These are phyloP conservation scores for Paecilomyces sp. DNA, from an alignment of 2,329 filamentous ascomycete species.

Conservation along the genomic window DNA sequence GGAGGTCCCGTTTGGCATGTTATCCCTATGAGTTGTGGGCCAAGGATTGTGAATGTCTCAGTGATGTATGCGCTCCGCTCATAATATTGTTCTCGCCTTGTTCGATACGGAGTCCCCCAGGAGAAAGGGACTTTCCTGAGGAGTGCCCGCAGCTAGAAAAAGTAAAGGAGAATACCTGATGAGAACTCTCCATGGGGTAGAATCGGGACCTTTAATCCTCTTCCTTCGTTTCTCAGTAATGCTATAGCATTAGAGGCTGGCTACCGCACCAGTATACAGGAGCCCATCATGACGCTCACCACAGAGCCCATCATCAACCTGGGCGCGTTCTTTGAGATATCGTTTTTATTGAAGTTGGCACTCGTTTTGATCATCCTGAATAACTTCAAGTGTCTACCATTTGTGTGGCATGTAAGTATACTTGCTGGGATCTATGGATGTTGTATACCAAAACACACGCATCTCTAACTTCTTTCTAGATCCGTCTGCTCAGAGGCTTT, in stretches of 20 bases:
- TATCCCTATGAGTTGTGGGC: neutral
- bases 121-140: neutral
- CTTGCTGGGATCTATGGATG: neutral
- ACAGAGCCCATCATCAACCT: slow-evolving; percentile 5
- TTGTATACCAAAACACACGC: neutral
- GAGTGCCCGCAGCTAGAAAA: neutral
- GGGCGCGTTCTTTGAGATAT: slow-evolving; percentile 2
- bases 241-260: neutral
- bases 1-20: neutral
- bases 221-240: neutral
- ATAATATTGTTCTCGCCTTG: neutral
- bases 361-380: slow-evolving; percentile 3
- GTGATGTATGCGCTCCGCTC: neutral
- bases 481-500: slow-evolving; percentile 8
- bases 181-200: neutral
- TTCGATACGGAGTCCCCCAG: neutral
- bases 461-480: slow-evolving; percentile 6
- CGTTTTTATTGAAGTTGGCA: slow-evolving; percentile 6
- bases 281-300: slow-evolving; percentile 2
- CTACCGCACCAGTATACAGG: too few species aligned
- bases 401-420: slow-evolving; percentile 10
- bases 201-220: neutral
- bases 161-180: neutral
- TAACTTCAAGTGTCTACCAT: slow-evolving; percentile 9
- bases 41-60: neutral